Percentiles rank a stretch among this genome's conserved stretches.
Evolutionary conservation across 2,329 filamentous ascomycete species (phyloP).

Genomic region (Monosporascus sp.): DNA sequence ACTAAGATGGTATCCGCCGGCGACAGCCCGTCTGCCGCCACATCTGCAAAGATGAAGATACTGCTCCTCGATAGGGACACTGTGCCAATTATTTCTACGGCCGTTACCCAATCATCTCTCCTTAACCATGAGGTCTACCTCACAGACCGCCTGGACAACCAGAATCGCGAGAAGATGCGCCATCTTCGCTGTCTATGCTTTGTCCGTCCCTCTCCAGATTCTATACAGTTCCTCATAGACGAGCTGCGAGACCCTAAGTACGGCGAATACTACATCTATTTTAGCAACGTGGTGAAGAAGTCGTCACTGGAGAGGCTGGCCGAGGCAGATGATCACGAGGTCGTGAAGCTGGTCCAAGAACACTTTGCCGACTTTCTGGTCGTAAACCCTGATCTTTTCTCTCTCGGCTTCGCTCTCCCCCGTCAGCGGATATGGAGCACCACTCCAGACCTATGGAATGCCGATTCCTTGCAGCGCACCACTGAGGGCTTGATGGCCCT

Average conservation of each 20-base stretch:
- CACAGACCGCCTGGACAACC: constrained; percentile 90
- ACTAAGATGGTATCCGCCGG: constrained; percentile 88
- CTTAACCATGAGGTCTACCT: constrained; percentile 97
- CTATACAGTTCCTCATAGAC: constrained; percentile 89
- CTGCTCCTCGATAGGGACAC: constrained; percentile 90
- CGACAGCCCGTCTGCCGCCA: constrained; percentile 60
- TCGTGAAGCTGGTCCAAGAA: constrained; percentile 90
- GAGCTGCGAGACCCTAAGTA: constrained; percentile 95
- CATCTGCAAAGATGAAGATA: constrained; percentile 96
- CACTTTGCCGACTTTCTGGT: constrained; percentile 95
- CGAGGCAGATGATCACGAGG: constrained; percentile 95
- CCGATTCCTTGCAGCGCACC: constrained; percentile 77
- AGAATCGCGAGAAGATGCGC: constrained; percentile 91
- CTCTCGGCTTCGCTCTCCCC: constrained; percentile 67
- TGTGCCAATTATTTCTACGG: constrained; percentile 87
- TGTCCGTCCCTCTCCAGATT: constrained; percentile 84
- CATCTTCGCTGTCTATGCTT: constrained; percentile 93
- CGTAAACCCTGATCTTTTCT: constrained; percentile 90
- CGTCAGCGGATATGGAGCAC: constrained; percentile 74
- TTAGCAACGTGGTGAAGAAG: constrained; percentile 97
- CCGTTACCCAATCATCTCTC: constrained; percentile 89
- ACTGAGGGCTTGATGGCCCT: constrained; percentile 83
- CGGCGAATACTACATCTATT: constrained; percentile 94
- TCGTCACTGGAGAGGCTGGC: constrained; percentile 89
- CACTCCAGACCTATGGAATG: constrained; percentile 82